Conservation (phyloP, 495 filamentous ascomycete genomes). For the Aspergillus funiculosus region DNA sequence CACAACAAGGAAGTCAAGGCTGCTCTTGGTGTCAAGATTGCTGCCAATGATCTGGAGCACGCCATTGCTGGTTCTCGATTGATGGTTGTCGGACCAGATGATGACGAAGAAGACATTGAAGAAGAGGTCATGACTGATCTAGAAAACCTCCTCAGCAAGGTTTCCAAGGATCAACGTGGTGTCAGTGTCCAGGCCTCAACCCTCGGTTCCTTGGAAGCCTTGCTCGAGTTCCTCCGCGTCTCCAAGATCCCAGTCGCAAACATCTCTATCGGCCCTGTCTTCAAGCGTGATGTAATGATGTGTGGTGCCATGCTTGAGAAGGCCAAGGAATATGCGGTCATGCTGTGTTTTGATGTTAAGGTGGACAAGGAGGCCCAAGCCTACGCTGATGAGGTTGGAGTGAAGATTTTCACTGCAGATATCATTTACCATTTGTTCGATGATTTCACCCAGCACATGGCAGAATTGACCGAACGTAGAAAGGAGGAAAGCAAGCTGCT, state of each 20-base stretch:
- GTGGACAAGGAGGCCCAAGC: slow-evolving; percentile 91
- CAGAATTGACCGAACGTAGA: slow-evolving; percentile 73
- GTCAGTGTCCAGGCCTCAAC: slow-evolving; percentile 97
- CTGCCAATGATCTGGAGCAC: slow-evolving; percentile 89
- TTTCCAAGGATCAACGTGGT: slow-evolving; percentile 85
- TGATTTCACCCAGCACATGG: slow-evolving; percentile 90
- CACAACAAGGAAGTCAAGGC: slow-evolving; percentile 99
- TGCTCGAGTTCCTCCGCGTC: slow-evolving; percentile 89
- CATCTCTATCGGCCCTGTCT: slow-evolving; percentile 96
- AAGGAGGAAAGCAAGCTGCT: slow-evolving; percentile 94
- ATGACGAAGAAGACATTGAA: slow-evolving; percentile 93
- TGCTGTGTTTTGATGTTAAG: slow-evolving; percentile 99
- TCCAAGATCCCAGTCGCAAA: slow-evolving; percentile 97
- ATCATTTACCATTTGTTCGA: slow-evolving; percentile 99
- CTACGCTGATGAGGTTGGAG: slow-evolving; percentile 89
- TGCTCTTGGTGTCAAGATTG: slow-evolving; percentile 96
- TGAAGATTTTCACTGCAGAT: slow-evolving; percentile 98
- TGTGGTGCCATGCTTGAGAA: slow-evolving; percentile 97
- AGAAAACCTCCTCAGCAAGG: slow-evolving; percentile 79
- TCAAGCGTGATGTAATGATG: slow-evolving; percentile 97
- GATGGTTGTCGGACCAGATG: slow-evolving; percentile 86
- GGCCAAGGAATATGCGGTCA: slow-evolving; percentile 89
- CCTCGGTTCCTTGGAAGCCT: slow-evolving; percentile 90
- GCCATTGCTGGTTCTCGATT: slow-evolving; percentile 96
- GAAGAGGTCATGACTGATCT: slow-evolving; percentile 96